A percentile compares a stretch with the other conserved stretches of the same genome.
Evolutionary conservation across 2,329 filamentous ascomycete species (phyloP).

Genomic region (Xylaria sp.): DNA sequence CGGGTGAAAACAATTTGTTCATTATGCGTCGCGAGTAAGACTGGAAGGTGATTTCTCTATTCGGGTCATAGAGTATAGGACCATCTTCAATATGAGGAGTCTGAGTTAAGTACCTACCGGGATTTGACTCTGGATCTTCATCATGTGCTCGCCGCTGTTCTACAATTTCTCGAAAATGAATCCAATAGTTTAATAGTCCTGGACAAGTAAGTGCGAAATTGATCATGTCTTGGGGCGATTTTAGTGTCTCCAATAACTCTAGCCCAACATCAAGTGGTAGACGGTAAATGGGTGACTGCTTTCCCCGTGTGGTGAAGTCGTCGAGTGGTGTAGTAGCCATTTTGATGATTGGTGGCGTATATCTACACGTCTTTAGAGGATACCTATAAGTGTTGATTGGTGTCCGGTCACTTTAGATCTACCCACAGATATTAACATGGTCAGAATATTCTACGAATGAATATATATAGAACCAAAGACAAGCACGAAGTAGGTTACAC

Average conservation of each 20-base stretch:
- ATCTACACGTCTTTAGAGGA: not conserved
- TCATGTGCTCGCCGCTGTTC: not conserved
- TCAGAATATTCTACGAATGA: not conserved
- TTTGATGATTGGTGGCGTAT: not conserved
- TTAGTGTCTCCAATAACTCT: not conserved
- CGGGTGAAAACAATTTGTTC: slow-evolving; percentile 1
- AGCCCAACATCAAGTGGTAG: slow-evolving; percentile 6
- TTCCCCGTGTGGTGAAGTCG: not conserved
- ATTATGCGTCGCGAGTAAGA: not conserved
- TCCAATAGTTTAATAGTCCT: not conserved
- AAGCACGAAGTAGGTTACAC: not conserved
- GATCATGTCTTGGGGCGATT: not conserved
- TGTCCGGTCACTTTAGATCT: not conserved
- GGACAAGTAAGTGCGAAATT: not conserved
- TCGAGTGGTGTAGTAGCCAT: slow-evolving; percentile 1
- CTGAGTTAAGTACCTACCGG: not conserved
- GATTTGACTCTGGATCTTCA: slow-evolving; percentile 7
- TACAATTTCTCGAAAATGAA: not conserved
- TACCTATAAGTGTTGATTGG: not conserved
- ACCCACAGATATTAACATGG: not conserved
- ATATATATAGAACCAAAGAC: not conserved
- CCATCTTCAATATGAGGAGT: not conserved
- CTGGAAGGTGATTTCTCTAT: not conserved
- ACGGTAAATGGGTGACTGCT: not conserved
- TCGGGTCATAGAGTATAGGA: not conserved